These are phyloP conservation scores for Amanita fuliginea DNA, from an alignment of 768 basidiomycete genomes.

Conservation along the genomic window DNA sequence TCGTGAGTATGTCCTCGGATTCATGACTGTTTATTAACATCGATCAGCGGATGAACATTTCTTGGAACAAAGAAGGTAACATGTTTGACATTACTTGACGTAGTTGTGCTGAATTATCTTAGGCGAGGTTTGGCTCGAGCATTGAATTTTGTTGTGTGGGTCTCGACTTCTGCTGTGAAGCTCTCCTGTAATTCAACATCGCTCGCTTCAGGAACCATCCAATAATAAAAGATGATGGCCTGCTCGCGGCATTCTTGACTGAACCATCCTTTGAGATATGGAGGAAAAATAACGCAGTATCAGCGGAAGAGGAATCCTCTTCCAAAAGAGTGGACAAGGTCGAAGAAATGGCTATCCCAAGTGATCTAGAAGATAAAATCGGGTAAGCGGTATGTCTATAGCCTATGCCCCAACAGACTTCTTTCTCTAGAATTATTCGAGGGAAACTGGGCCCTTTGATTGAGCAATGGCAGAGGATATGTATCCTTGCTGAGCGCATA, in stretches of 20 bases:
- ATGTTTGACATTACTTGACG: not conserved
- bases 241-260: constrained; percentile 71
- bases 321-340: constrained; percentile 69
- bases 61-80: constrained; percentile 77
- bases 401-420: constrained; percentile 1
- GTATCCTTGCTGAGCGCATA: constrained; percentile 76
- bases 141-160: constrained; percentile 68
- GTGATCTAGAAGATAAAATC: constrained; percentile 87
- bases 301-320: constrained; percentile 80
- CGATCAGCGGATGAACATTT: constrained; percentile 71
- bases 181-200: not conserved
- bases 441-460: constrained; percentile 66
- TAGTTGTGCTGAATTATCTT: constrained; percentile 2
- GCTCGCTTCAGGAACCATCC: constrained; percentile 64
- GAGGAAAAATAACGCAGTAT: constrained; percentile 69
- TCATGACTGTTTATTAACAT: constrained; percentile 4
- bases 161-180: constrained; percentile 4
- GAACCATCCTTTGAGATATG: constrained; percentile 81
- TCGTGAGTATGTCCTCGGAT: constrained; percentile 37
- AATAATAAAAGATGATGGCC: constrained; percentile 76
- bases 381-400: constrained; percentile 30
- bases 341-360: constrained; percentile 89
- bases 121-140: constrained; percentile 77
- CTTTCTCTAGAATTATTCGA: constrained; percentile 50
- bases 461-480: constrained; percentile 88